phyloP scores from a whole-genome alignment of 176 grass and related monocot species.

The Aegilops longissima region DNA sequence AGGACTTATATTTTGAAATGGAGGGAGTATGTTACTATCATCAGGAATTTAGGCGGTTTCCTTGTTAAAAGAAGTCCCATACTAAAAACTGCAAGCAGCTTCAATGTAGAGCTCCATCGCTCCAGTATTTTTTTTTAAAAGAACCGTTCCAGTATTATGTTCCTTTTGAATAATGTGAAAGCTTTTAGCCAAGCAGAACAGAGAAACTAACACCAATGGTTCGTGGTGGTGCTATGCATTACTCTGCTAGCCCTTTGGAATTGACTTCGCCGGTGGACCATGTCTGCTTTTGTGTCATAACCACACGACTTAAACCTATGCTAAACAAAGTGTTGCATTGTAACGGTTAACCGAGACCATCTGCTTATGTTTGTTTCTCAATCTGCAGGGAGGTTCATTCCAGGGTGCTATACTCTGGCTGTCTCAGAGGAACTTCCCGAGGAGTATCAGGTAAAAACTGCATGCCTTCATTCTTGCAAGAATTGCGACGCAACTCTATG shows the following conservation, averaged over 20 bases:
- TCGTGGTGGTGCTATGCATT: neutral
- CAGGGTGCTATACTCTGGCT: slow-evolving; percentile 91
- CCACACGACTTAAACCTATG: neutral
- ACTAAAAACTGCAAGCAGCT: neutral
- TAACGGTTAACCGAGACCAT: neutral
- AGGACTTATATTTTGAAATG: too few species aligned
- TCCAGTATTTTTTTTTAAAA: too few species aligned
- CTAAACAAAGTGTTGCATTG: neutral
- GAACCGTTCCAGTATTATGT: neutral
- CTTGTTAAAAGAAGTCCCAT: neutral
- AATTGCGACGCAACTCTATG: neutral
- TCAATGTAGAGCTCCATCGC: neutral
- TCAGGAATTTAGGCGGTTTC: neutral
- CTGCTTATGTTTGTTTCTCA: neutral
- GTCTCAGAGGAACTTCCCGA: slow-evolving; percentile 94
- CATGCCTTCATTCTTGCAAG: neutral
- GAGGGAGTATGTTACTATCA: neutral
- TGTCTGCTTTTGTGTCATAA: neutral
- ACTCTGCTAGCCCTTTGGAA: neutral
- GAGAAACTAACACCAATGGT: neutral
- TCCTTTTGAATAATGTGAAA: neutral
- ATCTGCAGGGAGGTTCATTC: slow-evolving; percentile 81
- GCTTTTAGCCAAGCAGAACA: neutral
- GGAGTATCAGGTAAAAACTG: slow-evolving; percentile 75
- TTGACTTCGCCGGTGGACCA: neutral